These are phyloP conservation scores for Aquilaria sinensis DNA, from an alignment of 345 rosid genomes.

Conservation along the genomic window DNA sequence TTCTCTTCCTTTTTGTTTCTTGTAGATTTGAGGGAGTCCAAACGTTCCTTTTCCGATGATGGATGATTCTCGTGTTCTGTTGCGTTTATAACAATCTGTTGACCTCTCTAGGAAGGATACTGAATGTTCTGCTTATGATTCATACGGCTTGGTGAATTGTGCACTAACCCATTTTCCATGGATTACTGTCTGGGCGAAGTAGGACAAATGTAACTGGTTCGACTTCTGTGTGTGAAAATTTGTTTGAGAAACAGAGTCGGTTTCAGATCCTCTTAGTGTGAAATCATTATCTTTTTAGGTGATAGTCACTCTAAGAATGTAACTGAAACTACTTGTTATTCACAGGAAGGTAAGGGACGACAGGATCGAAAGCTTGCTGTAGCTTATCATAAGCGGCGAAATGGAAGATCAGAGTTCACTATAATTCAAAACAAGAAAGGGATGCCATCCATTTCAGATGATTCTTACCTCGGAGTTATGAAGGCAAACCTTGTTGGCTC, in stretches of 20 bases:
- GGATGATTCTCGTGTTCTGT: too few species aligned
- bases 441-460: constrained; percentile 51
- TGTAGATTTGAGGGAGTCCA: background rate
- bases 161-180: too few species aligned
- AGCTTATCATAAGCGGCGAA: constrained; percentile 57
- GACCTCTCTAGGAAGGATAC: too few species aligned
- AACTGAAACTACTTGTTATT: background rate
- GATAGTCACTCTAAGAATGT: background rate
- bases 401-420: constrained; percentile 60
- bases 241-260: too few species aligned
- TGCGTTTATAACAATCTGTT: too few species aligned
- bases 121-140: too few species aligned
- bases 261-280: background rate
- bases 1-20: background rate
- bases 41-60: too few species aligned
- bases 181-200: too few species aligned
- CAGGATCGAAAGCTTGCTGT: constrained; percentile 82
- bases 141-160: too few species aligned
- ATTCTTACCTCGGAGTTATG: constrained; percentile 62
- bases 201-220: too few species aligned
- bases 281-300: background rate
- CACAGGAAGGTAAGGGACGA: constrained; percentile 90
- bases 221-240: too few species aligned
- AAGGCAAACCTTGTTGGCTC: constrained; percentile 88
- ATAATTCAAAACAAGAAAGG: constrained; percentile 74